Base-by-base conservation (phyloP, 352 stramenopile genomes). In the Lagenidium giganteum region DNA sequence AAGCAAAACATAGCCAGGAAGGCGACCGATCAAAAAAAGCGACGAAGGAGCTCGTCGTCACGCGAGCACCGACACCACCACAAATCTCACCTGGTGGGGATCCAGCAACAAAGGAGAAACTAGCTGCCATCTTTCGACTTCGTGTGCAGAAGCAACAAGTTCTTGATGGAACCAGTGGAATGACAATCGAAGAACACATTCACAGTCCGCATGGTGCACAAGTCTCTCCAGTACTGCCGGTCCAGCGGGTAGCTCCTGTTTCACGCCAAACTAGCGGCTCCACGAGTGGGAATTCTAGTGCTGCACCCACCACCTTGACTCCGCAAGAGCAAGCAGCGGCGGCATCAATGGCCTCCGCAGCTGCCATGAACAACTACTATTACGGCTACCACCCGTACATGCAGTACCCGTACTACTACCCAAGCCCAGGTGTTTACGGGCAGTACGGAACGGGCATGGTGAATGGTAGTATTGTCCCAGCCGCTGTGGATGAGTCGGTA, bases 331-430 rank as follows among this genome's bases (percentile, higher is more conserved):
- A 46, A 26, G 24, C 42, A 43, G 36, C 3, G 35, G 5, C 28
- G n/a, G 14, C 20, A 4, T 23, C 23, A 26, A 17, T n/a, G n/a
- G n/a, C n/a, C n/a, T n/a, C n/a, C n/a, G n/a, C n/a, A n/a, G n/a
- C n/a, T n/a, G n/a, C n/a, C n/a, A n/a, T n/a, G n/a, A n/a, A n/a
- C n/a, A n/a, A n/a, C 11, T 22, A 42, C 11, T 61, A 51, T 24
- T 61, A 61, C 28, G 51, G 51, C 33, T 24, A 30, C 21, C 52
- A 61, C 30, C 21, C 35, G 29, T 57, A 73, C 13, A 70, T 79
- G 30, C 71, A 80, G 43, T 83, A 82, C 33, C 79, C 79, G 35
- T 80, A 83, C 33, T 67, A 83, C 29, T 70, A 86, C 43, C 51
- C 78, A 26, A 51, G 83, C 54, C 42, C 86, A 29, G 59, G 60